Conservation (phyloP, 768 basidiomycete species). For the Termitomyces sp. region DNA sequence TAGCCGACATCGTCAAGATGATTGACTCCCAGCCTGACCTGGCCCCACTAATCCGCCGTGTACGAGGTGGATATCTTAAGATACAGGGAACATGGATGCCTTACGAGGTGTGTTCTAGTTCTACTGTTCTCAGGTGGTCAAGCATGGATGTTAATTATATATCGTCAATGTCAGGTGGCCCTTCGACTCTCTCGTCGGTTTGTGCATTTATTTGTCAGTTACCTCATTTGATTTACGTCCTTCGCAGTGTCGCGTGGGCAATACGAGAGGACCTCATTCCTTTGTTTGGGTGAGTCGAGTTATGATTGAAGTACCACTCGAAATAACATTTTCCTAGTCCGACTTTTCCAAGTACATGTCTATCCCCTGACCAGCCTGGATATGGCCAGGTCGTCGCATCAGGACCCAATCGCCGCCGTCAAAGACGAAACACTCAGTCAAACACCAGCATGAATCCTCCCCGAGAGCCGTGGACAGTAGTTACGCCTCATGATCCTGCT, state of each 20-base stretch:
- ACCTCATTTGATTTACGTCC: conserved; percentile 5
- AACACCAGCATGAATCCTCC: conserved; percentile 19
- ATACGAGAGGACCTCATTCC: conserved; percentile 85
- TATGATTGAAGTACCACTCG: not conserved
- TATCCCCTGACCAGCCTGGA: conserved; percentile 82
- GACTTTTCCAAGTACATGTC: conserved; percentile 78
- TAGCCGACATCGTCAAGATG: conserved; percentile 92
- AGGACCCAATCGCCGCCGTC: conserved; percentile 56
- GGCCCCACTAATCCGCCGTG: conserved; percentile 75
- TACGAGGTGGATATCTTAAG: conserved; percentile 85
- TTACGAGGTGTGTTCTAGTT: conserved; percentile 58
- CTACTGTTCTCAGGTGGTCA: not conserved
- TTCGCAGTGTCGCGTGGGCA: conserved; percentile 75
- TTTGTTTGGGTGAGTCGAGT: conserved; percentile 69
- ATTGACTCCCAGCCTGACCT: conserved; percentile 89
- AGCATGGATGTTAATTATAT: not conserved
- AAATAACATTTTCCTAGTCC: conserved; percentile 36
- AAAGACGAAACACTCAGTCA: conserved; percentile 49
- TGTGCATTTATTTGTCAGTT: conserved; percentile 25
- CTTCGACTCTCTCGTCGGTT: conserved; percentile 77
- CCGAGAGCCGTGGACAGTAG: conserved; percentile 41
- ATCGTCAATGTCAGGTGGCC: conserved; percentile 52
- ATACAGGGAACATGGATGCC: conserved; percentile 96
- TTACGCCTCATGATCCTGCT: conserved; percentile 28
- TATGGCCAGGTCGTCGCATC: conserved; percentile 79